Evolutionary conservation across 371 early-diverging fungal species (phyloP), one percentile per base, ranked within the genome.

Genomic region (Saksenaea vasiformis): DNA sequence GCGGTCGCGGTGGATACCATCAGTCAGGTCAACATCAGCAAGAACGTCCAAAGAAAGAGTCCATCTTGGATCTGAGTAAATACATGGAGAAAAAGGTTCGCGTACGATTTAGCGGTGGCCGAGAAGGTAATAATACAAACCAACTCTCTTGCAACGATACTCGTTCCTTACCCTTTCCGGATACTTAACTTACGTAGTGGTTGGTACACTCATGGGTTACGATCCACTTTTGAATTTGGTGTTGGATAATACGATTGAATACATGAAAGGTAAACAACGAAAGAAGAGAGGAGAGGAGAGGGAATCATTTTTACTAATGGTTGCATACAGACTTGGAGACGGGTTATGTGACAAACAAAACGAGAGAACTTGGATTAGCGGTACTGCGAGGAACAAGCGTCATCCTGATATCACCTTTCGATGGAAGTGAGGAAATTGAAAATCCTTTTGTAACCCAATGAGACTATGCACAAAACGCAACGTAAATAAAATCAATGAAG

Each of bases 161-260:
- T 38, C 64, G 31, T 67, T 36, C 44, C 64, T 62, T 68, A 17
- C 28, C 39, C 60, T 61, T 11, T 26, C 22, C 31, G 41, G 26
- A 22, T 51, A 34, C 27, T 34, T 14, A 37, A 22, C n/a, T n/a
- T 56, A 17, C 11, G 43, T 72, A 96, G 98, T 96, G 39, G 85
- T 88, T 26, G 97, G 98, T 59, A 83, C 85, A 11, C 84, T 98
- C 62, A 96, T 94, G 82, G 98, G 97, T 13, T 94, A 85, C 62
- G 98, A 98, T 75, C 96, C 89, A 28, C 84, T 98, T 56, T 76
- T 93, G 66, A 98, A 97, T 76, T 80, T 98, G 56, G 97, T 98
- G 1, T 80, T 98, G 61, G 98, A 98, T 68, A 90, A 97, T 38
- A 91, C 95, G 0, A 85, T 86, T 55, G 98, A 98, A 76, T 82